phyloP scores from a whole-genome alignment of 2,329 filamentous ascomycete genomes.

The Albifimbria verrucaria region DNA sequence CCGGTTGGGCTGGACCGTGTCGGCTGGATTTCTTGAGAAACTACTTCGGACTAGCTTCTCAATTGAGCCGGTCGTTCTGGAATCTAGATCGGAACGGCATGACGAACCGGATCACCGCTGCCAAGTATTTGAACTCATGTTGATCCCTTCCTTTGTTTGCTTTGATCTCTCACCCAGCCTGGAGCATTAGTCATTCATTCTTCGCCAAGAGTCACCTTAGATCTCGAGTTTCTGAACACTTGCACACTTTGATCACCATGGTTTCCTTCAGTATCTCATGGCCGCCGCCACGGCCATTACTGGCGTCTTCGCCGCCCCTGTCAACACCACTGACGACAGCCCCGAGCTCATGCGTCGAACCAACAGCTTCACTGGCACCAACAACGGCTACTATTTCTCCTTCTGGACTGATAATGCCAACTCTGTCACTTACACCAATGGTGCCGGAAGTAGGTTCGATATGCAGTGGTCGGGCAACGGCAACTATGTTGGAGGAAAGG shows the following conservation, averaged over 20 bases:
- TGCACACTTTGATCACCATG: conserved; percentile 28
- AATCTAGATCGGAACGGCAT: no score
- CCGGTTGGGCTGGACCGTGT: no score
- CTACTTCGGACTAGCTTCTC: no score
- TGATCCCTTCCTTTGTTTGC: no score
- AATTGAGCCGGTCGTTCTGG: no score
- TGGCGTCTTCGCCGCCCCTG: conserved; percentile 28
- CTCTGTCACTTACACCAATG: conserved; percentile 53
- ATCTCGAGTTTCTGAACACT: no score
- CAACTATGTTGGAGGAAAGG: conserved; percentile 48
- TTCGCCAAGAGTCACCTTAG: no score
- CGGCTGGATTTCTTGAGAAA: no score
- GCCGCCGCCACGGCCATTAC: conserved; percentile 29
- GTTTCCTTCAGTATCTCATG: conserved; percentile 36
- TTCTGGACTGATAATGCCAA: conserved; percentile 56
- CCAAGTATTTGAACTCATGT: no score
- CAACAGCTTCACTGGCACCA: conserved; percentile 23
- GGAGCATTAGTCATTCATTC: no score
- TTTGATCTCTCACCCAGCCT: no score
- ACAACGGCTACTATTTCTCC: conserved; percentile 57
- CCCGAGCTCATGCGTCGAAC: conserved; percentile 26
- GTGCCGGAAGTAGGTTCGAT: conserved; percentile 45
- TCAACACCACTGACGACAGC: conserved; percentile 14
- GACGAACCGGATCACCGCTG: no score
- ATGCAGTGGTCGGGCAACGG: conserved; percentile 45